Evolutionary conservation across 352 stramenopile genomes (phyloP), one percentile per base, ranked within the genome.

Genomic region (Phytophthora sansomeana): DNA sequence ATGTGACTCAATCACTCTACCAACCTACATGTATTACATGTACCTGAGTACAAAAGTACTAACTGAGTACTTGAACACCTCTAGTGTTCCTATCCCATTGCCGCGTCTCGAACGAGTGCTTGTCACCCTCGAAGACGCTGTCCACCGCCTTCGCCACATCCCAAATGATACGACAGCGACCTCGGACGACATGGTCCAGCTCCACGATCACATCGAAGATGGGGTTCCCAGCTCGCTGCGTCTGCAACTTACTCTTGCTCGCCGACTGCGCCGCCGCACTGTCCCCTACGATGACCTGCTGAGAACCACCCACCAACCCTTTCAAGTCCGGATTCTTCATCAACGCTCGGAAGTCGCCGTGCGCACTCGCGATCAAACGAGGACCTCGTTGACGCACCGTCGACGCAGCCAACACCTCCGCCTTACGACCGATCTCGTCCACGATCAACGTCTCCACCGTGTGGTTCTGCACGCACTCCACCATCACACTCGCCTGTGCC

Each of bases 391-490:
- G 74, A 9, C 85, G 84, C 53, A 78, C 75, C 7, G 85, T 95
- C 11, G 69, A 77, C 21, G 86, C 83, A 28, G 85, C 79, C 54
- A 87, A 70, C 17, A 97, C 91, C 49, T 98, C 91, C 16, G 66
- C 78, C 9, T 80, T 81, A 29, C 88, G 75, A 36, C 89, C 86
- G 63, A 98, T 94, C 64, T 98, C 91, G 71, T 98, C 91, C 46
- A 97, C 82, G 29, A 97, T 85, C 41, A 97, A 80, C 24, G 84
- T 92, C 52, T 89, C 58, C 16, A 95, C 90, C 8, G 89, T 96
- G 71, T 97, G 87, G 66, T 97, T 97, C 59, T 98, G 90, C 24
- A 97, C 85, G 50, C 82, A 93, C 76, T 97, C 90, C 44, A 95
- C 76, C 90, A 98, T 98, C 3, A 96, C 79, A 17, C 67, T 57